phyloP scores from a whole-genome alignment of 1,284 basidiomycete species.

The Agroathelia rolfsii region DNA sequence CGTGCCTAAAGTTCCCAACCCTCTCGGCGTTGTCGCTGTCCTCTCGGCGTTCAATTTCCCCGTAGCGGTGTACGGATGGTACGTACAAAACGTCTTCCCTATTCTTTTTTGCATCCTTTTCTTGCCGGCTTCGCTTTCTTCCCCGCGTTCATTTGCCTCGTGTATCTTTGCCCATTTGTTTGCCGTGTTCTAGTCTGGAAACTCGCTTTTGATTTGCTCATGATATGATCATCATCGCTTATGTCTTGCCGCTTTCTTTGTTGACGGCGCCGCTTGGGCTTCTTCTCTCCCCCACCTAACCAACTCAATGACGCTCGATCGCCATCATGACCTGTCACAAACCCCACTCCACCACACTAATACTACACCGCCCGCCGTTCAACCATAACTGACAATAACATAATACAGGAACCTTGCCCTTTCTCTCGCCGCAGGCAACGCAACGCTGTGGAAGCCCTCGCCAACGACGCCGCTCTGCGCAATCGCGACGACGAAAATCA shows the following conservation, averaged over 20 bases:
- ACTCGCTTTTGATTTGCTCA: too few relatives aligned
- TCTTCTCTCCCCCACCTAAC: too few relatives aligned
- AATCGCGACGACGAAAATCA: conserved; percentile 81
- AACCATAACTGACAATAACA: conserved; percentile 3
- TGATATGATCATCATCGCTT: too few relatives aligned
- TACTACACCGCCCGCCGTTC: too few relatives aligned
- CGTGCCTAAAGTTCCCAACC: conserved; percentile 68
- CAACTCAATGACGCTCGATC: too few relatives aligned
- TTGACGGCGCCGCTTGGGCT: too few relatives aligned
- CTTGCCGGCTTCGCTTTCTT: conserved; percentile 58
- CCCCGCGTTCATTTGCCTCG: conserved; percentile 24
- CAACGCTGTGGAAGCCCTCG: conserved; percentile 92
- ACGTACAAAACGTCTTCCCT: conserved; percentile 33
- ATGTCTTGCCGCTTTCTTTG: too few relatives aligned
- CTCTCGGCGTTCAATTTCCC: conserved; percentile 94
- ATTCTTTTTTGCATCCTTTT: conserved; percentile 15
- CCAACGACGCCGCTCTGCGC: conserved; percentile 82
- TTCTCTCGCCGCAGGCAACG: conserved; percentile 84
- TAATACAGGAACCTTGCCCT: conserved; percentile 76
- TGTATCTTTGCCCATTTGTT: conserved; percentile 22
- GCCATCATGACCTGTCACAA: too few relatives aligned
- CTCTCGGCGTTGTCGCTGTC: conserved; percentile 86
- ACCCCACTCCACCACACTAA: too few relatives aligned
- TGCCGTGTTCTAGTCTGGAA: too few relatives aligned
- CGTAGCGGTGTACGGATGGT: conserved; percentile 85